Conservation (phyloP, 495 filamentous ascomycete genomes). For the Sphaerosporella brunnea region DNA sequence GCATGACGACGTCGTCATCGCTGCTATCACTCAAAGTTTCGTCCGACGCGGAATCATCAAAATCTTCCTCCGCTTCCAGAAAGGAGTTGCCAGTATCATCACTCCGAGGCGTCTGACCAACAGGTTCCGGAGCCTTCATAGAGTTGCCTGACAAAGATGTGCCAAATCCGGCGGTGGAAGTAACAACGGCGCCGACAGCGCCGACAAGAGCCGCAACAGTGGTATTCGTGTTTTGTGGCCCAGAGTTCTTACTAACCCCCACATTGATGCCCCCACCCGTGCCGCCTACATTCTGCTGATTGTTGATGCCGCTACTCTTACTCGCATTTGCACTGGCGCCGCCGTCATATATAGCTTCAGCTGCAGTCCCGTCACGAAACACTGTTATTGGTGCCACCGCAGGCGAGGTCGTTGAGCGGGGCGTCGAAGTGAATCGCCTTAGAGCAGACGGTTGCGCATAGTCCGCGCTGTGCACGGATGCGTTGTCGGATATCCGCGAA, state of each 20-base stretch:
- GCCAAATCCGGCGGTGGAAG: conserved; percentile 15
- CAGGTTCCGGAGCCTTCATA: neutral
- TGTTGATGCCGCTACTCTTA: conserved; percentile 12
- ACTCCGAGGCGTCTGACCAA: neutral
- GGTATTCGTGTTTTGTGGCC: no score
- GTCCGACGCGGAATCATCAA: conserved; percentile 14
- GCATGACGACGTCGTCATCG: conserved; percentile 21
- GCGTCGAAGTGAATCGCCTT: conserved; percentile 15
- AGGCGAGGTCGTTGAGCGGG: conserved; percentile 14
- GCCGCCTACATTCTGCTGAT: conserved; percentile 8
- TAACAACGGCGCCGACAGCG: conserved; percentile 12
- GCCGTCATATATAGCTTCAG: conserved; percentile 13
- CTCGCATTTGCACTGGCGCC: conserved; percentile 16
- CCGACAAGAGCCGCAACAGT: conserved; percentile 20
- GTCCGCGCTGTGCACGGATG: conserved; percentile 12
- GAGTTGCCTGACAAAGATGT: neutral
- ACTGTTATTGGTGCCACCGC: conserved; percentile 22
- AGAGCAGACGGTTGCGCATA: conserved; percentile 19
- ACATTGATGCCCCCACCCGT: neutral
- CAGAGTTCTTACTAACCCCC: conserved; percentile 1
- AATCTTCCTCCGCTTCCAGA: conserved; percentile 17
- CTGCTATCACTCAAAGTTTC: conserved; percentile 22
- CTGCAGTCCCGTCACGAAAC: conserved; percentile 16
- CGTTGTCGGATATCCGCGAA: conserved; percentile 19
- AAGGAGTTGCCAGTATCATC: neutral